Percentiles rank a stretch among this genome's conserved stretches.
These are phyloP conservation scores for Cryptococcus hybrid DNA, from an alignment of 1,284 basidiomycete genomes.

Conservation along the genomic window DNA sequence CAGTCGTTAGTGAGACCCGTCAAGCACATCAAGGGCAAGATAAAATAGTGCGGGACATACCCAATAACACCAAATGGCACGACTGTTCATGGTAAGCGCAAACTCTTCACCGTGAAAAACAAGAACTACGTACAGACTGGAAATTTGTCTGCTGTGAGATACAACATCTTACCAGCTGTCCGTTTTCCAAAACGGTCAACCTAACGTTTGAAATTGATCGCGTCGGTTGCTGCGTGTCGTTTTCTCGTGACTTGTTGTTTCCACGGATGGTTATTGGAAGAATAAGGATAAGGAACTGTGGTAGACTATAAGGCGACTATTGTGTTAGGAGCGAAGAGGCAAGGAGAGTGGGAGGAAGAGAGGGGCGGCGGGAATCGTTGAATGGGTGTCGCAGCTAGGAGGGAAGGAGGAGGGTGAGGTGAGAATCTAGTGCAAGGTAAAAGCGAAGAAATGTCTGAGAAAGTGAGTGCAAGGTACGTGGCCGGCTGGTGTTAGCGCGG, in stretches of 20 bases:
- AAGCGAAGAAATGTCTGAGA: neutral
- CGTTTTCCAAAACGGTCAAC: no score
- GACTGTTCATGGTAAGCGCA: conserved; percentile 54
- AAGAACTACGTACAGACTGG: conserved; percentile 62
- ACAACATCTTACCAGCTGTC: conserved; percentile 12
- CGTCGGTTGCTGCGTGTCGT: no score
- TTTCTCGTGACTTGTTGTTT: no score
- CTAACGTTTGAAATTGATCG: no score
- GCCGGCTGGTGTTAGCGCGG: neutral
- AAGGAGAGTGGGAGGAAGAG: no score
- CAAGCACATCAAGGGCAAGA: neutral
- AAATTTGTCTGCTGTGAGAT: conserved; percentile 75
- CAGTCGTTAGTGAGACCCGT: neutral
- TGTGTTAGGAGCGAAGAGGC: no score
- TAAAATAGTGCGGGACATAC: conserved; percentile 52
- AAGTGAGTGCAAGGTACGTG: neutral
- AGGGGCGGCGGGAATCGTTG: no score
- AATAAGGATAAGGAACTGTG: no score
- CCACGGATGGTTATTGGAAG: no score
- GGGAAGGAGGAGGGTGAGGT: neutral
- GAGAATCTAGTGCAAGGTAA: neutral
- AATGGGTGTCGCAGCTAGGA: neutral
- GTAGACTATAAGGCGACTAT: no score
- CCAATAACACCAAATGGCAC: conserved; percentile 88
- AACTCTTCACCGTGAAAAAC: neutral